Percentiles rank a stretch among this genome's conserved stretches.
phyloP scores from a whole-genome alignment of 495 filamentous ascomycete genomes.

The Podospora anserina region DNA sequence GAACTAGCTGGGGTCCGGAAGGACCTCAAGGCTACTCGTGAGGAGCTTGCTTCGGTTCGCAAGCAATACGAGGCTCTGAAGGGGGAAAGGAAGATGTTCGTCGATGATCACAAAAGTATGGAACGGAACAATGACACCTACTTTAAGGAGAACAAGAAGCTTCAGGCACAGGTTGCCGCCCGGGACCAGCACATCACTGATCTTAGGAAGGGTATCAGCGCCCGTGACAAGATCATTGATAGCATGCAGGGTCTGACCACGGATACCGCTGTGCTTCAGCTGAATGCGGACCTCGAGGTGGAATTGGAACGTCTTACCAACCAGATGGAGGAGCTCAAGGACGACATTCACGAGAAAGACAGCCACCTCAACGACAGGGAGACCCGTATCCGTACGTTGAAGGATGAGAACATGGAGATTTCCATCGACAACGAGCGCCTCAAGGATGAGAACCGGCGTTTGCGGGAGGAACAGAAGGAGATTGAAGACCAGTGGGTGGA shows the following conservation, averaged over 20 bases:
- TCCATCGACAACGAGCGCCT: conserved; percentile 34
- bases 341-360: conserved; percentile 27
- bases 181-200: conserved; percentile 38
- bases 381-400: conserved; percentile 29
- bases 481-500: conserved; percentile 28
- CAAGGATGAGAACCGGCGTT: conserved; percentile 30
- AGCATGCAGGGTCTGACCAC: conserved; percentile 34
- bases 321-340: conserved; percentile 30
- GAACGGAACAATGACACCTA: conserved; percentile 47
- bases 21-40: conserved; percentile 34
- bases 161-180: conserved; percentile 41
- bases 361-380: conserved; percentile 28
- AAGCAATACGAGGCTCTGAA: conserved; percentile 31
- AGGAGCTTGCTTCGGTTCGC: conserved; percentile 36
- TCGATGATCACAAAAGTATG: conserved; percentile 43
- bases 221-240: conserved; percentile 34
- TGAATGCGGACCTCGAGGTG: conserved; percentile 37
- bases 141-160: conserved; percentile 45
- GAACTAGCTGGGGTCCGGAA: conserved; percentile 36
- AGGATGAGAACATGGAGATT: conserved; percentile 38
- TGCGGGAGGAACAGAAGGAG: conserved; percentile 30
- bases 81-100: conserved; percentile 39
- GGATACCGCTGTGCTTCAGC: conserved; percentile 32
- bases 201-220: conserved; percentile 35
- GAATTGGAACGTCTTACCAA: conserved; percentile 35